phyloP scores from a whole-genome alignment of 768 basidiomycete genomes.

The Stropharia rugosoannulata region DNA sequence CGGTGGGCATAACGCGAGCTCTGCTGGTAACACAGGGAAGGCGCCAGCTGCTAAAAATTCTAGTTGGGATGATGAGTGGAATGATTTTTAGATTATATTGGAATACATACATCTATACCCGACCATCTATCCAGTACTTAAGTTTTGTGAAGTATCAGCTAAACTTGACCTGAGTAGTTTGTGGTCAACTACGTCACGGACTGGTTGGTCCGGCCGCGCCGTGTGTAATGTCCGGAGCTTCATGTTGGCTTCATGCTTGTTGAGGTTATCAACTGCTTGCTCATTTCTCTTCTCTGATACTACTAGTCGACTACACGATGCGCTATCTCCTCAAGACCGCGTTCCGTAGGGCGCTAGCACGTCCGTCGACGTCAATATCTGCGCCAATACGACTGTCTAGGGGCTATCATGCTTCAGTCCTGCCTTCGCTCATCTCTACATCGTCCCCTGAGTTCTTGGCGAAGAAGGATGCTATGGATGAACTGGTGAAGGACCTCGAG shows the following conservation, averaged over 20 bases:
- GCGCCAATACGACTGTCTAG: slow-evolving; percentile 11
- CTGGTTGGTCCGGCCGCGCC: slow-evolving; percentile 35
- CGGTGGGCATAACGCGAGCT: neutral
- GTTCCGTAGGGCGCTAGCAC: neutral
- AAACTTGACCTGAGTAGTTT: neutral
- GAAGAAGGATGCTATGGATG: slow-evolving; percentile 69
- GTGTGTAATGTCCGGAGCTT: slow-evolving; percentile 20
- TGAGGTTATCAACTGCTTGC: no score
- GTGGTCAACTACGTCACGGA: neutral
- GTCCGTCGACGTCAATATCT: neutral
- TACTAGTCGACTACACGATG: neutral
- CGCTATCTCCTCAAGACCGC: slow-evolving; percentile 1
- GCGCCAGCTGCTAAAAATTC: slow-evolving; percentile 43
- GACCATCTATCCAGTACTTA: no score
- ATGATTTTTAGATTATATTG: slow-evolving; percentile 60
- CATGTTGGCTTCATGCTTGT: neutral
- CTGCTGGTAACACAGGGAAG: slow-evolving; percentile 12
- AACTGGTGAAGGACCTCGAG: slow-evolving; percentile 63
- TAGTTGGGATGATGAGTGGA: slow-evolving; percentile 81
- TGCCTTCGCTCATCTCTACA: slow-evolving; percentile 71
- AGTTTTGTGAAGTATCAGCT: neutral
- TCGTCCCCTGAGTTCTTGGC: slow-evolving; percentile 69
- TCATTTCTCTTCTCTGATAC: neutral
- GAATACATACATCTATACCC: no score
- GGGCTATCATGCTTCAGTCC: slow-evolving; percentile 67